These are phyloP conservation scores for Metschnikowia shivogae DNA, from an alignment of 805 yeast genomes.

Conservation along the genomic window DNA sequence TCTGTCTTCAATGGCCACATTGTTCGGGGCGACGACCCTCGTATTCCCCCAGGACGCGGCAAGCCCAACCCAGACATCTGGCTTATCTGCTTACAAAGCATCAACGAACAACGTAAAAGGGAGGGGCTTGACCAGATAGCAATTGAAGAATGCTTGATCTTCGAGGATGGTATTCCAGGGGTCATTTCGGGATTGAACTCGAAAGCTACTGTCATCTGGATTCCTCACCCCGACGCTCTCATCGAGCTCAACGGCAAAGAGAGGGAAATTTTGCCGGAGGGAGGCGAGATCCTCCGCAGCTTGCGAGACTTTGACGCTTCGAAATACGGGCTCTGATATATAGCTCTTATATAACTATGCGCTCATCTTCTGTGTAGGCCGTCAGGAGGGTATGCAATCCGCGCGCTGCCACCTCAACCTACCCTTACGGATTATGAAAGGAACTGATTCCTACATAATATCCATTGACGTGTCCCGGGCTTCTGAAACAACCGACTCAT, in stretches of 20 bases:
- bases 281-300: slow-evolving; percentile 46
- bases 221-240: slow-evolving; percentile 77
- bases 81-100: slow-evolving; percentile 68
- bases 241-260: slow-evolving; percentile 50
- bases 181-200: slow-evolving; percentile 79
- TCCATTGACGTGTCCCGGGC: slow-evolving; percentile 22
- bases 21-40: slow-evolving; percentile 84
- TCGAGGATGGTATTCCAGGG: slow-evolving; percentile 96
- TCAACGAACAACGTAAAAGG: slow-evolving; percentile 52
- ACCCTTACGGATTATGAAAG: slow-evolving; percentile 26
- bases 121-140: slow-evolving; percentile 44
- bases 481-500: not conserved
- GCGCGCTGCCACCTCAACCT: not conserved
- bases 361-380: no score
- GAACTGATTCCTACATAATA: slow-evolving; percentile 40
- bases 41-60: slow-evolving; percentile 82
- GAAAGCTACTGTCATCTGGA: slow-evolving; percentile 88
- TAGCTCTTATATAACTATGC: no score
- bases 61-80: slow-evolving; percentile 95
- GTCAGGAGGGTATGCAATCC: not conserved
- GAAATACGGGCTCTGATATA: slow-evolving; percentile 15
- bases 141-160: slow-evolving; percentile 79
- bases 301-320: slow-evolving; percentile 14
- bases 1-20: slow-evolving; percentile 58
- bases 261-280: slow-evolving; percentile 40